phyloP scores from a whole-genome alignment of 306 rosid species.

The Gastrolobium bilobum region DNA sequence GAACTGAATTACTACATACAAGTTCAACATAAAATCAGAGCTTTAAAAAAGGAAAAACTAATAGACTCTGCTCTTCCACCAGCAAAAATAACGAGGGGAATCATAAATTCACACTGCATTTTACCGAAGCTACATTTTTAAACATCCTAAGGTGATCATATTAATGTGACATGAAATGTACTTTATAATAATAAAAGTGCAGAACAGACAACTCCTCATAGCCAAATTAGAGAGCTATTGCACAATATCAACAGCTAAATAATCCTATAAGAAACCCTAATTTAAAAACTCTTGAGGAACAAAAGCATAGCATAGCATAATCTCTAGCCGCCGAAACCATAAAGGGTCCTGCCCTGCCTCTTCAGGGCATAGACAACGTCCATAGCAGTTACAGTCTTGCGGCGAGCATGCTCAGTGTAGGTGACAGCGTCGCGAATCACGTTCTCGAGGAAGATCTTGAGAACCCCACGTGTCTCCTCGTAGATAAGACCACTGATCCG shows the following conservation, averaged over 20 bases:
- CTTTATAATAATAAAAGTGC: too few relatives aligned
- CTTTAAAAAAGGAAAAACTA: too few relatives aligned
- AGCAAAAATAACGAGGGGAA: too few relatives aligned
- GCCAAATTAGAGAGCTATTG: not conserved
- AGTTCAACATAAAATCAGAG: too few relatives aligned
- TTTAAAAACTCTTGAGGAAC: not conserved
- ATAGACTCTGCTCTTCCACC: too few relatives aligned
- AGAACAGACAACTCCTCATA: not conserved
- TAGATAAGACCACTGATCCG: slow-evolving; percentile 71
- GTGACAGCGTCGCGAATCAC: slow-evolving; percentile 70
- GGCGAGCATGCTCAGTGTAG: slow-evolving; percentile 73
- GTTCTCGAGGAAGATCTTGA: slow-evolving; percentile 68
- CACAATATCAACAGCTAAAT: slow-evolving; percentile 27
- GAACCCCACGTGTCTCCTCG: slow-evolving; percentile 69
- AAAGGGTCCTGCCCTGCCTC: slow-evolving; percentile 75
- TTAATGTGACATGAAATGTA: too few relatives aligned
- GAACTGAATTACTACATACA: too few relatives aligned
- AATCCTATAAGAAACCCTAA: slow-evolving; percentile 5
- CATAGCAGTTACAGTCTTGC: slow-evolving; percentile 71
- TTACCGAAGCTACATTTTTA: not conserved
- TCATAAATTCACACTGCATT: too few relatives aligned
- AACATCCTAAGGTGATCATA: too few relatives aligned
- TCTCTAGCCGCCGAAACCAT: slow-evolving; percentile 63
- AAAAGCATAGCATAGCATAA: not conserved
- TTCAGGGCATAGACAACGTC: slow-evolving; percentile 70